Base-by-base conservation (phyloP, 768 basidiomycete genomes). In the Rhodotorula diobovata region DNA sequence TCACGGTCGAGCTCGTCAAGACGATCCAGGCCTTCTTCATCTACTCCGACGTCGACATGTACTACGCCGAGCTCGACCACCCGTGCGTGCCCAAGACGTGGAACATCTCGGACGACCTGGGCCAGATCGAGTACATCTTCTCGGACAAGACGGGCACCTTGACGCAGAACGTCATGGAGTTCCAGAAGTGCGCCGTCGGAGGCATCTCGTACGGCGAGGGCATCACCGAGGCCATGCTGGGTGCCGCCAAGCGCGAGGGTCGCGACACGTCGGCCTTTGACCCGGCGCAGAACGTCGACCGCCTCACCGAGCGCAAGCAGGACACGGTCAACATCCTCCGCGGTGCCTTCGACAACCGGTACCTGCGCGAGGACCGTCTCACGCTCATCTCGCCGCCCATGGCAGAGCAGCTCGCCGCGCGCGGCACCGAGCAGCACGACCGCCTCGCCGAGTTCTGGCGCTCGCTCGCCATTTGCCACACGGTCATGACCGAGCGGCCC, bases 81-180 rank as follows among this genome's bases (percentile, higher is more conserved):
- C 83, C 91, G 1, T 97, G 95, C 77, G 87, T 93, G 8, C 94
- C 95, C 37, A 97, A 97, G 60, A 76, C 73, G 11, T 97, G 95
- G 94, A 95, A 94, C 79, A 94, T 98, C 77, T 96, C 93, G 7
- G 95, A 98, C 79, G 95, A 98, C 81, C 87, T 99, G 4, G 95
- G 95, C 35, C 95, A 98, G 82, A 97, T 98, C 80, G 94, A 97
- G 83, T 99, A 95, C 80, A 84, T 89, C 78, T 89, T 89, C 79
- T 93, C 90, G 18, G 92, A 94, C 85, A 95, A 95, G 84, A 95
- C 93, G 0, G 93, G 92, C 34, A 99, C 95, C 14, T 87, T 99
- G 60, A 99, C 95, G 0, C 94, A 96, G 81, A 99, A 98, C 82
- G 83, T 95, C 77, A 98, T 97, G 95, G 93, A 95, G 82, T 97